These are phyloP conservation scores for Elsinoe ampelina DNA, from an alignment of 2,329 filamentous ascomycete species.

Conservation along the genomic window DNA sequence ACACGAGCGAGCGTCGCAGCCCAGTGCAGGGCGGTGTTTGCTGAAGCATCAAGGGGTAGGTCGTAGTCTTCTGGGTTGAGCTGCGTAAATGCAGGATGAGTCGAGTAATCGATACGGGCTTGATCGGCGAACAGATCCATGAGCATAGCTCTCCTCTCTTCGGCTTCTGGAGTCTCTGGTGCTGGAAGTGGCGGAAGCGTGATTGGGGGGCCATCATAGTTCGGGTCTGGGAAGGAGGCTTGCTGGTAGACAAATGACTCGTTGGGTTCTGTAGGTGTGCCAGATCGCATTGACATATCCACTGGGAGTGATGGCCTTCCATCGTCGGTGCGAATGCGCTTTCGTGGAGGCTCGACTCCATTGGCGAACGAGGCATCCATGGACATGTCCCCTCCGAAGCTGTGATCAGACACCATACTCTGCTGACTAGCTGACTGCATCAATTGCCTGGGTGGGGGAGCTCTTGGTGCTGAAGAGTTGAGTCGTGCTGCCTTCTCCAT, in stretches of 20 bases:
- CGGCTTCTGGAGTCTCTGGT: constrained; percentile 53
- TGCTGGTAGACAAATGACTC: constrained; percentile 63
- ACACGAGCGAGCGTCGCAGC: constrained; percentile 85
- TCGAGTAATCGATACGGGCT: constrained; percentile 57
- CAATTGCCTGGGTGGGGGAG: constrained; percentile 51
- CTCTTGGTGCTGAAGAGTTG: constrained; percentile 70
- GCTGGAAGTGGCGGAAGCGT: constrained; percentile 57
- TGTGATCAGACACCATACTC: constrained; percentile 43
- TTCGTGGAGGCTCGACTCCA: constrained; percentile 63
- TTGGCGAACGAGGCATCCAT: constrained; percentile 61
- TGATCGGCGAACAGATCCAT: constrained; percentile 61
- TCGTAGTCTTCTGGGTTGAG: constrained; percentile 76
- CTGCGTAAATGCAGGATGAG: constrained; percentile 66
- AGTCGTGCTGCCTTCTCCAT: constrained; percentile 88
- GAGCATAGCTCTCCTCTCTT: constrained; percentile 71
- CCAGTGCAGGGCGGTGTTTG: constrained; percentile 91
- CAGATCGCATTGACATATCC: constrained; percentile 50
- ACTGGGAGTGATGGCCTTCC: constrained; percentile 29
- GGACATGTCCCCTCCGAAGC: constrained; percentile 33
- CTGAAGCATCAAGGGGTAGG: constrained; percentile 79
- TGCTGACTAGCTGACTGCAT: constrained; percentile 73
- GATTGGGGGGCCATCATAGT: constrained; percentile 41
- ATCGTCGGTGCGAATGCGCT: constrained; percentile 50
- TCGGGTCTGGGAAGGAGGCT: constrained; percentile 23
- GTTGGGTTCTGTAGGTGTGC: constrained; percentile 68